phyloP scores from a whole-genome alignment of 495 filamentous ascomycete genomes.

The Aspergillus heteromorphus region DNA sequence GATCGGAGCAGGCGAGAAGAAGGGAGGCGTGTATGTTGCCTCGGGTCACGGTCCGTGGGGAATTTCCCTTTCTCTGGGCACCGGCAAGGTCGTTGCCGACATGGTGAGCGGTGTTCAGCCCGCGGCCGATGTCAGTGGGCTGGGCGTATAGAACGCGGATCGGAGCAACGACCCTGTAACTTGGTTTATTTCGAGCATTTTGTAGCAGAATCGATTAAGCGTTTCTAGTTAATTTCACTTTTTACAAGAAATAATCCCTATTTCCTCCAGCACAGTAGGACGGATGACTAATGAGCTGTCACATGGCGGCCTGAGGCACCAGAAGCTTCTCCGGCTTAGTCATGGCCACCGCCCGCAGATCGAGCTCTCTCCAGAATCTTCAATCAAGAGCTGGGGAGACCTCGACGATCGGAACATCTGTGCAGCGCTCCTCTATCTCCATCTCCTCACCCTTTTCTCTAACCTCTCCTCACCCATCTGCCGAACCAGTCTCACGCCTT shows the following conservation, averaged over 20 bases:
- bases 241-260: too few relatives aligned
- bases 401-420: conserved; percentile 11
- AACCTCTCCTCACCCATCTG: background rate
- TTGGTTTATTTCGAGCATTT: background rate
- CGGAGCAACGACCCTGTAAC: conserved; percentile 1
- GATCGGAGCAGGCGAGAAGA: conserved; percentile 17
- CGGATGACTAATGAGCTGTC: background rate
- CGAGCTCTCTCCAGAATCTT: conserved; percentile 45
- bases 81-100: conserved; percentile 61
- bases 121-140: conserved; percentile 45
- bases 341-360: conserved; percentile 21
- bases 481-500: background rate
- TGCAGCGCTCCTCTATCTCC: background rate
- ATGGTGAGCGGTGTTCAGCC: conserved; percentile 49
- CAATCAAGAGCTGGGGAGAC: conserved; percentile 21
- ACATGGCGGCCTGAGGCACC: conserved; percentile 17
- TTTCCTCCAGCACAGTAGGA: too few relatives aligned
- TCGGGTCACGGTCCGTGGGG: conserved; percentile 75
- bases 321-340: conserved; percentile 23
- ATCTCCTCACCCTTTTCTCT: background rate
- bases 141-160: conserved; percentile 25
- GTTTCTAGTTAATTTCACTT: too few relatives aligned
- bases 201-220: background rate
- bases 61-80: conserved; percentile 56
- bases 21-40: conserved; percentile 64